phyloP scores from a whole-genome alignment of 140 eudicot species.

The Bidens hawaiensis region DNA sequence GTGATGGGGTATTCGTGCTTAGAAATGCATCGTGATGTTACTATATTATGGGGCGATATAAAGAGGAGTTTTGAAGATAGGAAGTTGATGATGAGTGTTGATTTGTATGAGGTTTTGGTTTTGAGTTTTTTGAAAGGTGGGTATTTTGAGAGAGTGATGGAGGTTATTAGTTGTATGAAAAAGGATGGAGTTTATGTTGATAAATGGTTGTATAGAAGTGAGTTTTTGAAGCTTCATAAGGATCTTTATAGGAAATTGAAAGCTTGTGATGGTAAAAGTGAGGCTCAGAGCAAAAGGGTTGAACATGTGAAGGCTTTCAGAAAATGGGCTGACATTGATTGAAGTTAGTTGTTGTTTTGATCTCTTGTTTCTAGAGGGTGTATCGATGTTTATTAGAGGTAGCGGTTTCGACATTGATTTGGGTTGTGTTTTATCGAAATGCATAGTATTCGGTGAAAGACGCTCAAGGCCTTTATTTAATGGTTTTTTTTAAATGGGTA shows the following conservation, averaged over 20 bases:
- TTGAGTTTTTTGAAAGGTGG: constrained; percentile 75
- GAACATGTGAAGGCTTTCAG: constrained; percentile 69
- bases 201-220: constrained; percentile 58
- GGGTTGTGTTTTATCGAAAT: background rate
- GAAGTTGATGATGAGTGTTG: constrained; percentile 31
- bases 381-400: background rate
- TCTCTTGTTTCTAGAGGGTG: background rate
- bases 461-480: no score
- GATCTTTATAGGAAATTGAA: constrained; percentile 61
- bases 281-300: constrained; percentile 64
- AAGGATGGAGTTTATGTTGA: constrained; percentile 54
- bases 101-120: constrained; percentile 63
- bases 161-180: constrained; percentile 58
- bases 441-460: no score
- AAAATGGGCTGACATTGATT: constrained; percentile 59
- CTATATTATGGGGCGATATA: constrained; percentile 88
- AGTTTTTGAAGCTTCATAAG: constrained; percentile 64
- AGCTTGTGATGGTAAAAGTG: constrained; percentile 47
- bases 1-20: constrained; percentile 61
- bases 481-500: no score
- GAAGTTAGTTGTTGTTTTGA: constrained; percentile 14
- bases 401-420: background rate
- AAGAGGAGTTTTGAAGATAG: constrained; percentile 45
- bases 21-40: constrained; percentile 72
- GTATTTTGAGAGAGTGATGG: constrained; percentile 94